Base-by-base conservation (phyloP, 208 protist genomes). In the Blastocrithidia nonstop region DNA sequence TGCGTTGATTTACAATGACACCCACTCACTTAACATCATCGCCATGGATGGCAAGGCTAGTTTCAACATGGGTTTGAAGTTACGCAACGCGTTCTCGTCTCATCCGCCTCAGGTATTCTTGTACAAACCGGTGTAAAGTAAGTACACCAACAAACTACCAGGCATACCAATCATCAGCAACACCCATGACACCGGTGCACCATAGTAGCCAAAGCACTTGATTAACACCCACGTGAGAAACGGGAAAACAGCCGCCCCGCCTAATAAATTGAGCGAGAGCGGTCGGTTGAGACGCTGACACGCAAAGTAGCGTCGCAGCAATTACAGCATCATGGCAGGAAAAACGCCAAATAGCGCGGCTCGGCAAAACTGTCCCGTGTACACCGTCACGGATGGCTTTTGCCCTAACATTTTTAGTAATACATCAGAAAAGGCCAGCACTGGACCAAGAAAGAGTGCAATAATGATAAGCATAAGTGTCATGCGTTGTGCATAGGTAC, bases 11-110 rank as follows among this genome's bases (percentile, higher is more conserved):
- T 90, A 72, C 15, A 82, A 57, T 29, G 75, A 59, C 9, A 60
- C 67, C 75, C 75, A 84, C 55, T 90, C 80, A 45, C 80, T 84
- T 39, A 86, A 36, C 56, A 81, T 79, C 71, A 86, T 79, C 16
- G 50, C 61, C 71, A 86, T 72, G 22, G 68, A 85, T 11, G 75
- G 70, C 39, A 90, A 42, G 4, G 75, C 66, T 13, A 90, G 72
- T 24, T 45, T 39, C 11, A 82, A 41, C 38, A 86, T 47, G 6
- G 75, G 68, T 20, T 43, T 50, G 74, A 71, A 90, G 44, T 86
- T 66, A 11, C 21, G 46, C n/a, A 71, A 56, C 25, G 75, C 73
- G n/a, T 45, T 50, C 21, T 53, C 45, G 42, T 72, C 57, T 72
- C 71, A 80, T 7, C 75, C 69, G 20, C 66, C 72, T 76, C 75